These are phyloP conservation scores for Mucor indicus DNA, from an alignment of 371 early-diverging fungal species.

Conservation along the genomic window DNA sequence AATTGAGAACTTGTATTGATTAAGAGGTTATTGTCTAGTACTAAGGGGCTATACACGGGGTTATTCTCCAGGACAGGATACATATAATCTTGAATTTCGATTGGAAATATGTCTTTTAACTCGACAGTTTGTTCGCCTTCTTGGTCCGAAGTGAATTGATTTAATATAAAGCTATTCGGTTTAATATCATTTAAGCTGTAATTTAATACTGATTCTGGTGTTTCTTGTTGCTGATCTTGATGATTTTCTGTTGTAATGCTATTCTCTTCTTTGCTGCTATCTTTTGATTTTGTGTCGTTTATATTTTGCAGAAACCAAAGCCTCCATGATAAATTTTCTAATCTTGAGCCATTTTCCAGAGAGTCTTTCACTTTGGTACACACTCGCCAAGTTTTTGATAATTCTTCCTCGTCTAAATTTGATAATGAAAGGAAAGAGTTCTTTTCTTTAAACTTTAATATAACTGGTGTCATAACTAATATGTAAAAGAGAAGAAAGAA, in stretches of 20 bases:
- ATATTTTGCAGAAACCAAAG: conserved; percentile 80
- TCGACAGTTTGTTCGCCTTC: conserved; percentile 36
- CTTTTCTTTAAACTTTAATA: conserved; percentile 57
- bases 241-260: background rate
- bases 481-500: conserved; percentile 1
- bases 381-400: conserved; percentile 80
- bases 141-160: conserved; percentile 49
- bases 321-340: conserved; percentile 90
- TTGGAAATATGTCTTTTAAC: conserved; percentile 26
- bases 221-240: background rate
- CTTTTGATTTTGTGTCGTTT: background rate
- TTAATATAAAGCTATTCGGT: conserved; percentile 24
- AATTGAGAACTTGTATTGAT: too few relatives aligned
- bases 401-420: conserved; percentile 67
- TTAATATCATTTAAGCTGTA: conserved; percentile 5
- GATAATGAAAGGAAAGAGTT: conserved; percentile 67
- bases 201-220: conserved; percentile 5
- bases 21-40: too few relatives aligned
- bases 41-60: too few relatives aligned
- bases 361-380: conserved; percentile 90
- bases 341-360: conserved; percentile 78
- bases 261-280: conserved; percentile 6
- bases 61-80: background rate
- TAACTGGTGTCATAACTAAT: conserved; percentile 68
- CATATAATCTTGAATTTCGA: conserved; percentile 9